Base-by-base conservation (phyloP, 176 grass and related monocot genomes). In the Neostapfia colusana region DNA sequence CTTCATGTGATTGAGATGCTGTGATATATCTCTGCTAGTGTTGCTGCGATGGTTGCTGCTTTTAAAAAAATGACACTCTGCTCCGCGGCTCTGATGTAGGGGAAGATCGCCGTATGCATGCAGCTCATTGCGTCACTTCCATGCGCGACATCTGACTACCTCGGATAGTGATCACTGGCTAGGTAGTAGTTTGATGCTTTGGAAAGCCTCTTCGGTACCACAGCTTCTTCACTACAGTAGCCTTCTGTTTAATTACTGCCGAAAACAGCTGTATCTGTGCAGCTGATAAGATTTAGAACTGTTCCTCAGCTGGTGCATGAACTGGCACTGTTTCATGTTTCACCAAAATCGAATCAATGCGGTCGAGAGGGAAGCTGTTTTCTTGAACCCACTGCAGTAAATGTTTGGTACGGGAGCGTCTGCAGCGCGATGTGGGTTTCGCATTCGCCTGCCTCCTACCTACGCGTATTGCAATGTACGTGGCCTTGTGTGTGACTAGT, bases 371-470 rank as follows among this genome's bases (percentile, higher is more conserved):
- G 74, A 67, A 36, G 74, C 23, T 41, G 59, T 23, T 48, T 3
- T 66, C 49, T 63, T 72, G 73, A 82, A 66, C 69, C 77, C 24
- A 50, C 69, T 18, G 49, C 50, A 72, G 57, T 82, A 63, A 60
- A 60, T 86, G 78, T 51, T 63, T 42, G 44, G 43, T 34, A 78
- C 35, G 78, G 37, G 65, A 59, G 56, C 54, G 53, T 70, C 70
- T 67, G 71, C 84, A 44, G 64, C 84, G 41, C 60, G 72, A 76
- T 86, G 78, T 75, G 84, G 84, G 61, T 67, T 53, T 88, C 36
- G 72, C 26, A 36, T 6, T 56, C 8, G 2, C 64, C 40, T 50
- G 23, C 50, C 34, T 0, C 37, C 69, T 37, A 7, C 37, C 69
- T 37, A 7, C 12, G 50, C 18, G 53, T 37, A 80, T 67, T 27